Conservation (phyloP, 2,329 filamentous ascomycete genomes). For the Beauveria brongniartii region DNA sequence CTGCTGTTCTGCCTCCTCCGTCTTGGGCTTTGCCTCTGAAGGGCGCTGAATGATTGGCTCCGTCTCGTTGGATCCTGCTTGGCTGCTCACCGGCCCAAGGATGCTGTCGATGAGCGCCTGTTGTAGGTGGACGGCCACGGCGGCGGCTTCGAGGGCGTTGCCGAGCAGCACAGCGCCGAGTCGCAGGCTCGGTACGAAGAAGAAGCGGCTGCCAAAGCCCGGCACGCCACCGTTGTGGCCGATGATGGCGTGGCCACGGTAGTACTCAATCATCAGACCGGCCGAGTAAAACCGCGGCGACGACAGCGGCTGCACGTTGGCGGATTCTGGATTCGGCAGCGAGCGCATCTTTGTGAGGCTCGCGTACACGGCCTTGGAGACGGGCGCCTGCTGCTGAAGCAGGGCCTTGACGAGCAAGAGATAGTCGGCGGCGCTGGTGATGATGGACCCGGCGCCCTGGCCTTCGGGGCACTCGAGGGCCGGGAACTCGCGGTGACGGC, state of each 20-base stretch:
- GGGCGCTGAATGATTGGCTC: too few relatives aligned
- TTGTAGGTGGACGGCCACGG: background rate
- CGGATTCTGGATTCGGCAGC: background rate
- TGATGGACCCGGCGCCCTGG: constrained; percentile 7
- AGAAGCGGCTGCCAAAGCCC: constrained; percentile 5
- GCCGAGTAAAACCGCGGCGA: constrained; percentile 7
- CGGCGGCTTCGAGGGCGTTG: background rate
- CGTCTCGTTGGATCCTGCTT: background rate
- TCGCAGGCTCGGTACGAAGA: constrained; percentile 5
- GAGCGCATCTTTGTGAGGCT: background rate
- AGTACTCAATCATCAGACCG: constrained; percentile 2
- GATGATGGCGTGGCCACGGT: constrained; percentile 7
- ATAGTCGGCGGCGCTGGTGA: constrained; percentile 8
- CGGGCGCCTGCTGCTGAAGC: background rate
- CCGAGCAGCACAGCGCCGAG: constrained; percentile 7
- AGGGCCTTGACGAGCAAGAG: constrained; percentile 2
- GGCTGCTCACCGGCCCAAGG: background rate
- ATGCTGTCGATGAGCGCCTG: background rate
- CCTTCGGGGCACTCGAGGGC: background rate
- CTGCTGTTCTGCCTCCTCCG: background rate
- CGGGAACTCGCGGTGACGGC: background rate
- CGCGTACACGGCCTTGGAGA: background rate
- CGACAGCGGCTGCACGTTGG: background rate
- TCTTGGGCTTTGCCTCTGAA: background rate
- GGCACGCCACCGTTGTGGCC: constrained; percentile 8